Evolutionary conservation across 345 rosid species (phyloP).

Genomic region (Jatropha curcas): DNA sequence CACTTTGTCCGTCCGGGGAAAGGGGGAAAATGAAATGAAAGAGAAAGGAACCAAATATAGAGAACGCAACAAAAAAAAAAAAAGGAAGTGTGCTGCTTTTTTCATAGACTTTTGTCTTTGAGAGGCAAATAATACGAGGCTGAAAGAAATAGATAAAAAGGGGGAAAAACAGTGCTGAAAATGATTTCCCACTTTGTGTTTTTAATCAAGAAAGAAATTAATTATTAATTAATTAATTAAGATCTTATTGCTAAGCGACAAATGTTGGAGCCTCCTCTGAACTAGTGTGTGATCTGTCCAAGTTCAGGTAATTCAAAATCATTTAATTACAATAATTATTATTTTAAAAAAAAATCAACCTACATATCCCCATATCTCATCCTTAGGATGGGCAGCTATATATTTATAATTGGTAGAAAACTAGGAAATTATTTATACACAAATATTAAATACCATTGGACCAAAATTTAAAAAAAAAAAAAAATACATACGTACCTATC

Average conservation of each 20-base stretch:
- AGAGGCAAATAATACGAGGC: conserved; percentile 12
- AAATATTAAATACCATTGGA: too few relatives aligned
- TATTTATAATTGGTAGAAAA: too few relatives aligned
- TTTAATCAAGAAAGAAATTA: background rate
- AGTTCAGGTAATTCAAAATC: background rate
- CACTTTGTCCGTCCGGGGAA: background rate
- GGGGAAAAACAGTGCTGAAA: conserved; percentile 1
- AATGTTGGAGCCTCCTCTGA: background rate
- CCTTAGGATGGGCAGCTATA: background rate
- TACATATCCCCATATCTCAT: background rate
- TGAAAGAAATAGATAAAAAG: background rate
- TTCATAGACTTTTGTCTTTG: conserved; percentile 8
- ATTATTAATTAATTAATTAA: background rate
- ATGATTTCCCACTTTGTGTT: conserved; percentile 15
- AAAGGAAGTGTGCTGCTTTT: background rate
- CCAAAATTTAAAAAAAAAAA: too few relatives aligned
- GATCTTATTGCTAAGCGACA: background rate
- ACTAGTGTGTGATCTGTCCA: background rate
- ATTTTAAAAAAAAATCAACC: background rate
- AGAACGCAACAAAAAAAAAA: background rate
- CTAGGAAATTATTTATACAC: too few relatives aligned
- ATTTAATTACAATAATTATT: background rate
- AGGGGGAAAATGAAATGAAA: background rate
- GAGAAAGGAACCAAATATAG: too few relatives aligned
- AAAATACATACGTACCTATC: too few relatives aligned